A percentile compares a stretch with the other conserved stretches of the same genome.
Conservation (phyloP, 2,329 filamentous ascomycete genomes). For the Epichloe festucae region DNA sequence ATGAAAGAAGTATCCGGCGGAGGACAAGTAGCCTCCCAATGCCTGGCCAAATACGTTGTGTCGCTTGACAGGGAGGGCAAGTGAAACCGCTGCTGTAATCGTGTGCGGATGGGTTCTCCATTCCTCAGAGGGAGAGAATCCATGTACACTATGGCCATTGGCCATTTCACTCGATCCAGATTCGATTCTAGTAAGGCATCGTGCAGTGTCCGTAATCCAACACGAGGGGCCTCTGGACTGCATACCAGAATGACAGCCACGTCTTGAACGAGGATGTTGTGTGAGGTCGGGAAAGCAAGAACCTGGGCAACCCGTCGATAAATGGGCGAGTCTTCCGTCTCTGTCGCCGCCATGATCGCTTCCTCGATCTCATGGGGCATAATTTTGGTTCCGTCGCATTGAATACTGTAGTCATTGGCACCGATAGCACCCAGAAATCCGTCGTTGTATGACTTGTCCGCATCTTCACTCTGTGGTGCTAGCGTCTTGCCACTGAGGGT, state of each 20-base stretch:
- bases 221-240: slow-evolving; percentile 23
- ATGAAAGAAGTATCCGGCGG: slow-evolving; percentile 30
- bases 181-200: slow-evolving; percentile 26
- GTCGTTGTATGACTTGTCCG: slow-evolving; percentile 26
- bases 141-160: slow-evolving; percentile 36
- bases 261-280: slow-evolving; percentile 36
- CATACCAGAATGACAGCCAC: slow-evolving; percentile 39
- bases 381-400: slow-evolving; percentile 38
- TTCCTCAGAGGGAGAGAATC: slow-evolving; percentile 33
- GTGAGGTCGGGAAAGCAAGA: slow-evolving; percentile 34
- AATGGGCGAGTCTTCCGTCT: slow-evolving; percentile 24
- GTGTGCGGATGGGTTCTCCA: slow-evolving; percentile 39
- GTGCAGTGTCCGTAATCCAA: slow-evolving; percentile 33
- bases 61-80: slow-evolving; percentile 28
- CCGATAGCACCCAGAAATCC: slow-evolving; percentile 36
- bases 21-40: slow-evolving; percentile 34
- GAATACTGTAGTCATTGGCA: slow-evolving; percentile 38
- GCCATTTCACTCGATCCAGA: slow-evolving; percentile 36
- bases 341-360: slow-evolving; percentile 31
- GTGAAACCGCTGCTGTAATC: slow-evolving; percentile 29
- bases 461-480: slow-evolving; percentile 27
- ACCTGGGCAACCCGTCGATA: slow-evolving; percentile 30
- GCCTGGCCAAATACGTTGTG: slow-evolving; percentile 25
- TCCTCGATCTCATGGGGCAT: slow-evolving; percentile 37
- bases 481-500: background rate